Evolutionary conservation across 148 eudicot genomes (phyloP).

Genomic region (Selenicereus undatus): DNA sequence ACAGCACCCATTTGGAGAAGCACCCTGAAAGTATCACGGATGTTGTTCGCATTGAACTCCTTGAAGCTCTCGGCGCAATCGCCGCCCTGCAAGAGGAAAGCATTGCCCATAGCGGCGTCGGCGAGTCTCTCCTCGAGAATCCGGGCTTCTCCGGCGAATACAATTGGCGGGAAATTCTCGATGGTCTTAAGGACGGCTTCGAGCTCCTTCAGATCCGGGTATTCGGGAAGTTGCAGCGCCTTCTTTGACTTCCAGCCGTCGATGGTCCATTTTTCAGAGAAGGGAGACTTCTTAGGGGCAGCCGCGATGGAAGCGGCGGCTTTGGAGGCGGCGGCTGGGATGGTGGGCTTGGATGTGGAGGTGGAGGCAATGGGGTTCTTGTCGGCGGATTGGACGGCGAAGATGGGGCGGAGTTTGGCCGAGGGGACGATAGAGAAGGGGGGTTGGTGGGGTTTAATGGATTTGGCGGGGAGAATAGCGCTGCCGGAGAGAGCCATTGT

Average conservation of each 20-base stretch:
- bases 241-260: conserved; percentile 55
- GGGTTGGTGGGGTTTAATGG: conserved; percentile 1
- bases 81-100: conserved; percentile 54
- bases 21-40: conserved; percentile 54
- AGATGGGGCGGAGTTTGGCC: conserved; percentile 35
- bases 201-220: conserved; percentile 42
- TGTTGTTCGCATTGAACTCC: conserved; percentile 40
- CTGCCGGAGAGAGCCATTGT: conserved; percentile 24
- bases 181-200: conserved; percentile 46
- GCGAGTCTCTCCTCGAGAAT: conserved; percentile 35
- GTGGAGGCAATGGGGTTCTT: conserved; percentile 15
- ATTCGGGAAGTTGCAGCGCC: conserved; percentile 53
- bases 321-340: no score
- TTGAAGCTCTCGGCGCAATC: conserved; percentile 65
- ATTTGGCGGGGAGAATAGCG: conserved; percentile 24
- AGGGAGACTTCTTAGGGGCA: background rate
- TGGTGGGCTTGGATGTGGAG: conserved; percentile 10
- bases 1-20: conserved; percentile 65
- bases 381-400: conserved; percentile 32
- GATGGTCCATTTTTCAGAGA: conserved; percentile 30
- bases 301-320: conserved; percentile 7
- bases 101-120: conserved; percentile 58
- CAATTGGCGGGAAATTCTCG: conserved; percentile 45
- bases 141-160: conserved; percentile 61
- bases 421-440: conserved; percentile 30